A percentile compares a stretch with the other conserved stretches of the same genome.
Evolutionary conservation across 306 rosid genomes (phyloP).

Genomic region (Crataegus laevigata): DNA sequence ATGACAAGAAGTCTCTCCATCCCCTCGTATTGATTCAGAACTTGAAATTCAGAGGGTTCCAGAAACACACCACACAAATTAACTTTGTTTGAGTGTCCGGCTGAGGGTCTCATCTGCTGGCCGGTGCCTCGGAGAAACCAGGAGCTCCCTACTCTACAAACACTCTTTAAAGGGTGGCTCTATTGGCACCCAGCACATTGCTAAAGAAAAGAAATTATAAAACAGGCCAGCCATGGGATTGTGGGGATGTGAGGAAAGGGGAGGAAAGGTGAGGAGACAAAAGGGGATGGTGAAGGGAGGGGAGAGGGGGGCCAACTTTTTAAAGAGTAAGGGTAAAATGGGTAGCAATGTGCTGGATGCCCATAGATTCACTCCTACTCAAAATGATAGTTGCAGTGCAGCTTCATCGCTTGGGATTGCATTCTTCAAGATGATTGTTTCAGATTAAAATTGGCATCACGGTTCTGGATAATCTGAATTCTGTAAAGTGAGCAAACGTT

Average conservation of each 20-base stretch:
- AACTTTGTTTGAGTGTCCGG: background rate
- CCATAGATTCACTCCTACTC: background rate
- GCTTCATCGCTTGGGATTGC: slow-evolving; percentile 6
- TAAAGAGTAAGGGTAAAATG: background rate
- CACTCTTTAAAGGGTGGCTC: background rate
- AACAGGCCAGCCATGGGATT: background rate
- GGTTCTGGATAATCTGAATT: slow-evolving; percentile 44
- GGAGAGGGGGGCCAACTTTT: background rate
- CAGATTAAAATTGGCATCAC: slow-evolving; percentile 2
- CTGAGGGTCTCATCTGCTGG: background rate
- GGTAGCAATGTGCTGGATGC: background rate
- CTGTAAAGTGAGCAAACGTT: slow-evolving; percentile 50
- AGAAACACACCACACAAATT: background rate
- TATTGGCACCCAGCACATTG: slow-evolving; percentile 6
- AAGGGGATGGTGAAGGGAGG: background rate
- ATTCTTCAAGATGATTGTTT: slow-evolving; percentile 2
- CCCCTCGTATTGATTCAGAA: background rate
- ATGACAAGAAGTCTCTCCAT: background rate
- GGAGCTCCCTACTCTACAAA: slow-evolving; percentile 17
- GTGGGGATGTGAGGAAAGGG: background rate
- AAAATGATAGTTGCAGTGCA: slow-evolving; percentile 4
- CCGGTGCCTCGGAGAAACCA: slow-evolving; percentile 8
- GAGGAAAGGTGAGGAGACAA: too few relatives aligned
- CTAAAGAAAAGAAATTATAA: background rate
- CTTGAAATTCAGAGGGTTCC: background rate